Evolutionary conservation across 768 basidiomycete genomes (phyloP).

Genomic region (Cystofilobasidium bisporidii): DNA sequence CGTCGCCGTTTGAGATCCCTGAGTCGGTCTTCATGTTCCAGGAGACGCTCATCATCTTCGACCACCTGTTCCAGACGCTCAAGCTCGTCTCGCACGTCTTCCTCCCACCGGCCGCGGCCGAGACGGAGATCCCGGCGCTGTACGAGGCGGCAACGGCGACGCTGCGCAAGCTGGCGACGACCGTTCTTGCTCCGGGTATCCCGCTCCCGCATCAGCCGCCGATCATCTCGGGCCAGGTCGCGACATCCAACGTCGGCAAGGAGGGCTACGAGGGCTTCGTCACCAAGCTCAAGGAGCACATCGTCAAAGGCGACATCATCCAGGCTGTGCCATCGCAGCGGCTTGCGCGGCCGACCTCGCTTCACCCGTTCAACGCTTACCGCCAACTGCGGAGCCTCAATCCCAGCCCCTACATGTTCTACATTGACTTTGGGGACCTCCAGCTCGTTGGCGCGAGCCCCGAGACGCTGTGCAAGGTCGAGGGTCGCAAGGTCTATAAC

Average conservation of each 20-base stretch:
- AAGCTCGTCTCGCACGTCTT: conserved; percentile 96
- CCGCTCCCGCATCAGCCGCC: conserved; percentile 48
- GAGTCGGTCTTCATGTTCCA: conserved; percentile 95
- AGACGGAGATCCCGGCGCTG: conserved; percentile 53
- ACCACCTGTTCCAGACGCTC: conserved; percentile 88
- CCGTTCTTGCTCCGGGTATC: conserved; percentile 45
- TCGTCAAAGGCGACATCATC: conserved; percentile 93
- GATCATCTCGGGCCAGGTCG: conserved; percentile 45
- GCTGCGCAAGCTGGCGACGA: conserved; percentile 65
- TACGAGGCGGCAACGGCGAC: conserved; percentile 80
- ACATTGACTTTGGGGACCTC: conserved; percentile 81
- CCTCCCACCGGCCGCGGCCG: conserved; percentile 50
- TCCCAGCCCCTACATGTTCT: conserved; percentile 99
- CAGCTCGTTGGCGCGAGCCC: conserved; percentile 98
- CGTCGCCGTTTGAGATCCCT: conserved; percentile 76
- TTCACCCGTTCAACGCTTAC: conserved; percentile 97
- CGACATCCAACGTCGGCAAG: conserved; percentile 84
- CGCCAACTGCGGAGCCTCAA: conserved; percentile 87
- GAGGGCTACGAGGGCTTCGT: conserved; percentile 85
- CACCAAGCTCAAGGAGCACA: conserved; percentile 82
- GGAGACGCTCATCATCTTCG: conserved; percentile 90
- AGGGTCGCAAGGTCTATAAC: conserved; percentile 82
- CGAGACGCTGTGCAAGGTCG: conserved; percentile 93
- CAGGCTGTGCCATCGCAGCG: conserved; percentile 97
- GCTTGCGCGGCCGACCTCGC: conserved; percentile 65